A percentile compares a stretch with the other conserved stretches of the same genome.
phyloP scores from a whole-genome alignment of 208 protist genomes.

The Leishmania lainsoni region DNA sequence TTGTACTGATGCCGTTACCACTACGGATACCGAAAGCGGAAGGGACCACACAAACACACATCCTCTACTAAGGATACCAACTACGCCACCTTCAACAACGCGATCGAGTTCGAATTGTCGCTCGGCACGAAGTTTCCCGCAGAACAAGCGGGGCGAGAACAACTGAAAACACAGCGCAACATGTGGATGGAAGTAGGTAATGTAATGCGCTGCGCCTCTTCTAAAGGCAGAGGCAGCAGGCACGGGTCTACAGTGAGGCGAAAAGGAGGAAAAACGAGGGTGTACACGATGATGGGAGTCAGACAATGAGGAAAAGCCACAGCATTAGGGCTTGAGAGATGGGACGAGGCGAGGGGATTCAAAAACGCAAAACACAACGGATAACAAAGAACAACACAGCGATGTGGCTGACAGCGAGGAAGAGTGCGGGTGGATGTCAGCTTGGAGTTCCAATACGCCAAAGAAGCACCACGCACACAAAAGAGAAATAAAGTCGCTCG shows the following conservation, averaged over 20 bases:
- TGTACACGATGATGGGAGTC: neutral
- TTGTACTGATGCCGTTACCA: neutral
- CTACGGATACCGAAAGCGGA: neutral
- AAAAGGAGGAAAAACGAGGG: neutral
- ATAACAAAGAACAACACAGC: no score
- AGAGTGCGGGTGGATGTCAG: neutral
- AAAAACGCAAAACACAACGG: neutral
- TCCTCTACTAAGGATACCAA: neutral
- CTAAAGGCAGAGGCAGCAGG: neutral
- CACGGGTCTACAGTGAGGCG: neutral
- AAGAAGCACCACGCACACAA: neutral
- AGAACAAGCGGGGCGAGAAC: neutral
- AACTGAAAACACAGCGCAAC: neutral
- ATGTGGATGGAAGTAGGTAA: neutral
- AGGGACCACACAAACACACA: neutral
- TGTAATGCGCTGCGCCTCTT: neutral
- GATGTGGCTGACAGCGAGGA: neutral
- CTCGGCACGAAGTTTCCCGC: neutral
- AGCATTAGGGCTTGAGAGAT: neutral
- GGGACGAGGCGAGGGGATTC: neutral
- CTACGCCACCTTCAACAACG: neutral
- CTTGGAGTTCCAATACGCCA: neutral
- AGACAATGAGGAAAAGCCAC: neutral
- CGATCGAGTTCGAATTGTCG: no score
- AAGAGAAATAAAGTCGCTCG: neutral